phyloP scores from a whole-genome alignment of 345 rosid species.

The Salix exigua region DNA sequence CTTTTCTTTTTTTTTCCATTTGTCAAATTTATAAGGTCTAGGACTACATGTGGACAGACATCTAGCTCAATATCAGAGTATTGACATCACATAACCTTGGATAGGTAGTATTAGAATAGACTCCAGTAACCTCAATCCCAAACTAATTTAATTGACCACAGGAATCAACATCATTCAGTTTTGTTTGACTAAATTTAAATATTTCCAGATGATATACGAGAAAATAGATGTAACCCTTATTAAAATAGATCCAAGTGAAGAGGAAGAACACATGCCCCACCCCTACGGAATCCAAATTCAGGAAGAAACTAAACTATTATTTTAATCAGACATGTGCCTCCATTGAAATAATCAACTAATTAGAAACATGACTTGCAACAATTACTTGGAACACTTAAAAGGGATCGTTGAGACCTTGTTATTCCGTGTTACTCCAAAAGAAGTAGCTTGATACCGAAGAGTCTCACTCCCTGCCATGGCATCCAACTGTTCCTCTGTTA shows the following conservation, averaged over 20 bases:
- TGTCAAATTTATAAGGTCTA: not conserved
- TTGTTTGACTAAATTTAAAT: not conserved
- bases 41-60: not conserved
- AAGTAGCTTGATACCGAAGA: conserved; percentile 90
- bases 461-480: conserved; percentile 99
- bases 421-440: conserved; percentile 82
- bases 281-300: not conserved
- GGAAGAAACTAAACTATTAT: not conserved
- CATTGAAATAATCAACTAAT: not conserved
- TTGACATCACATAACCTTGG: not conserved
- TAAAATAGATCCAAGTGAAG: not conserved
- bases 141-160: not conserved
- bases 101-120: not conserved
- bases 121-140: not conserved
- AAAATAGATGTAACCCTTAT: not conserved
- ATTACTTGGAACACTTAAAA: not conserved
- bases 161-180: not conserved
- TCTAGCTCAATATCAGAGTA: not conserved
- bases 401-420: conserved; percentile 59
- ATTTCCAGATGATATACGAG: not conserved
- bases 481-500: conserved; percentile 98
- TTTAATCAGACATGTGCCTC: not conserved
- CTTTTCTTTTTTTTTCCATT: not conserved
- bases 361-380: not conserved
- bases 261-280: not conserved